These are phyloP conservation scores for Cytospora leucostoma DNA, from an alignment of 2,329 filamentous ascomycete species.

Conservation along the genomic window DNA sequence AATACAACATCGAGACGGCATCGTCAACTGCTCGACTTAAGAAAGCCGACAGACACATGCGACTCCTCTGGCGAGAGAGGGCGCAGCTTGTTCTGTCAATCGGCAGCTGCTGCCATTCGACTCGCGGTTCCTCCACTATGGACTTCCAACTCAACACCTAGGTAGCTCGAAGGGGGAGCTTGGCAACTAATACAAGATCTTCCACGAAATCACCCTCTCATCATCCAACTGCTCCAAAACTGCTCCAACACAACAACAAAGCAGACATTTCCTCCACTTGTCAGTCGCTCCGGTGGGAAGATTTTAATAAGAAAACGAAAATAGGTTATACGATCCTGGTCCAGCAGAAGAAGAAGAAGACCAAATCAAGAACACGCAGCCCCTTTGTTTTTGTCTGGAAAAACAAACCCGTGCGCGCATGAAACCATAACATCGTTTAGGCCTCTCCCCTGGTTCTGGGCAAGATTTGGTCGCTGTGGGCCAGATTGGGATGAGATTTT, in stretches of 20 bases:
- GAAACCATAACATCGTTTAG: constrained; percentile 26
- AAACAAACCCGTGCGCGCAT: constrained; percentile 25
- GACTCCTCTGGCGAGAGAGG: background rate
- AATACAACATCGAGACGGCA: constrained; percentile 2
- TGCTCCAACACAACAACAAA: background rate
- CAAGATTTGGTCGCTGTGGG: constrained; percentile 17
- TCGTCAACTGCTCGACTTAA: background rate
- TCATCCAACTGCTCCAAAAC: background rate
- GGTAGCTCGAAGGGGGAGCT: background rate
- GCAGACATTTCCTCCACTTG: constrained; percentile 1
- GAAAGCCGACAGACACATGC: background rate
- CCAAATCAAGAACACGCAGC: constrained; percentile 12
- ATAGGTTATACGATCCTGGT: constrained; percentile 10
- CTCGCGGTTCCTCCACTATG: background rate
- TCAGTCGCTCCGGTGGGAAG: constrained; percentile 11
- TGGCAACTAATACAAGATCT: constrained; percentile 1
- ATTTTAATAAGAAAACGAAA: background rate
- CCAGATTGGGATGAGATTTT: constrained; percentile 14
- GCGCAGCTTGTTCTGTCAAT: background rate
- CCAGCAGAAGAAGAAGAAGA: background rate
- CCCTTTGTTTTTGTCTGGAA: constrained; percentile 11
- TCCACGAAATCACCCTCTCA: background rate
- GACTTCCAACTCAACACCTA: background rate
- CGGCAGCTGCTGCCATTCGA: background rate
- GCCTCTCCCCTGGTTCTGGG: constrained; percentile 4